Evolutionary conservation across 2,329 filamentous ascomycete genomes (phyloP), one percentile per base, ranked within the genome.

Genomic region (Neofusicoccum kwambonambiense): DNA sequence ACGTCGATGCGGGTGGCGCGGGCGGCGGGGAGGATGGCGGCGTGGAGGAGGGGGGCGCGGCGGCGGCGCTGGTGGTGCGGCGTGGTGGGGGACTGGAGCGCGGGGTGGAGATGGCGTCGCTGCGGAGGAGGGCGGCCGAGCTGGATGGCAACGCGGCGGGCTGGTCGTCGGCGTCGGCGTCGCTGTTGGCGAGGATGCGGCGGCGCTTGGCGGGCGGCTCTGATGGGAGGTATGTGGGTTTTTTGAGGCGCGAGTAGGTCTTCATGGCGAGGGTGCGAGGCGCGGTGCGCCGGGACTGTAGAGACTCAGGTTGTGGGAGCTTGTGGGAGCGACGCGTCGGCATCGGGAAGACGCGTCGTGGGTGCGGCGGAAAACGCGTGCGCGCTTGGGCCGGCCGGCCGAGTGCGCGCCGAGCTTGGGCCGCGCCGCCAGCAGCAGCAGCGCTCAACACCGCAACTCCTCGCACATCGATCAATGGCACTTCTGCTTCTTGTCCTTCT

Each of bases 21-120:
- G 82, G 84, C 9, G 83, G 84, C 3, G 83, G 83, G 41, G 83
- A 64, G 3, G 62, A 64, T 7, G 62, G 62, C 7, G 62, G 62
- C 3, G 62, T 58, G 17, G 62, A 64, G 1, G 62, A 58, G 6
- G 44, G 42, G 9, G 34, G 31, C 11, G 44, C 44, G 42, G 39
- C 5, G 27, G 17, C 35, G 42, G 39, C 2, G 27, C 37, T 34
- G 44, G 17, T 22, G 31, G 34, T 19, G 19, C 45, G 13, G 41
- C 4, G 50, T 15, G 19, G 72, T 27, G 74, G 74, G 57, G 73
- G 27, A 5, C 27, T 77, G 7, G 75, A 75, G 9, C 11, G 41
- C 12, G 71, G 70, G 37, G 71, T 9, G 15, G 51, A 50, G 42
- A 27, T 22, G 19, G 22, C 51, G 49, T 45, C 27, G 39, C 35